These are phyloP conservation scores for Hyaloscypha hepaticicola DNA, from an alignment of 495 filamentous ascomycete genomes.

Conservation along the genomic window DNA sequence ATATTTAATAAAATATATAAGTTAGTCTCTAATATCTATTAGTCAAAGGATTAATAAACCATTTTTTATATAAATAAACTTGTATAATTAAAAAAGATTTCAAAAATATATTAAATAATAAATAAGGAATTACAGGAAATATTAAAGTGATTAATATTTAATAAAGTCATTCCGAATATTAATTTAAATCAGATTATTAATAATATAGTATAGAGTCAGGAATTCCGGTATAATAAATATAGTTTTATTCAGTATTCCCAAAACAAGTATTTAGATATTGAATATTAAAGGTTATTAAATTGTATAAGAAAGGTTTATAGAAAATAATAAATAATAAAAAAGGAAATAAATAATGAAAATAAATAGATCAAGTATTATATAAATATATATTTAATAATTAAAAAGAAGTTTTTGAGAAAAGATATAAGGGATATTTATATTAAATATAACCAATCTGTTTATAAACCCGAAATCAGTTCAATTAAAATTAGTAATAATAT, in stretches of 20 bases:
- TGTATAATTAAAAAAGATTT: constrained; percentile 10
- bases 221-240: constrained; percentile 3
- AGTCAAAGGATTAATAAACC: constrained; percentile 9
- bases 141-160: constrained; percentile 7
- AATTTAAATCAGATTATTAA: background rate
- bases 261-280: background rate
- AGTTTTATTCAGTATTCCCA: constrained; percentile 9
- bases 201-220: background rate
- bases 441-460: too few species aligned
- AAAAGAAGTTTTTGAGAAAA: too few species aligned
- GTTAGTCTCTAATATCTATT: constrained; percentile 14
- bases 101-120: background rate
- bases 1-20: constrained; percentile 5
- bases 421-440: too few species aligned
- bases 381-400: too few species aligned
- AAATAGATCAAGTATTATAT: too few species aligned
- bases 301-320: background rate
- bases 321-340: background rate
- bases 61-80: constrained; percentile 2
- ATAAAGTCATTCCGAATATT: background rate
- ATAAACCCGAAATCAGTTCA: constrained; percentile 4
- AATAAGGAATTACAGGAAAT: constrained; percentile 9
- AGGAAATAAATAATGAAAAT: too few species aligned
- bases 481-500: constrained; percentile 17
- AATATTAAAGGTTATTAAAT: background rate